A percentile compares a stretch with the other conserved stretches of the same genome.
These are phyloP conservation scores for Apiotrichum montevideense DNA, from an alignment of 1,284 basidiomycete species.

Conservation along the genomic window DNA sequence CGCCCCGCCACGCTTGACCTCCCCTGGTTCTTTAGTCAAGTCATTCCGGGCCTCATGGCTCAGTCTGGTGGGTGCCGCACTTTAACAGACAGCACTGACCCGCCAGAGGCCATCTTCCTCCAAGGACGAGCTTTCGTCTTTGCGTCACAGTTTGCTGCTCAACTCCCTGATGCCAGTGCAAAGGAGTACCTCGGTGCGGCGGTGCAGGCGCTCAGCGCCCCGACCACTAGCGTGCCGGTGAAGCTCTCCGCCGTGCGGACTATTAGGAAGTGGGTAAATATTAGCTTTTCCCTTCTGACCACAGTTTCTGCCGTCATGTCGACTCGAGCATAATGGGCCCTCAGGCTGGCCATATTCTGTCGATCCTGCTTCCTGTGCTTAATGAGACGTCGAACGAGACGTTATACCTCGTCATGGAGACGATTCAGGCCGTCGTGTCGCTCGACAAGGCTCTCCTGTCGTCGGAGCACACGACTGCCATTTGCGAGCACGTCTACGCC, in stretches of 20 bases:
- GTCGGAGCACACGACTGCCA: constrained; percentile 56
- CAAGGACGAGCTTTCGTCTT: constrained; percentile 94
- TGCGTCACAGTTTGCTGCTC: constrained; percentile 76
- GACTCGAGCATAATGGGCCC: constrained; percentile 54
- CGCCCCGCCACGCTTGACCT: constrained; percentile 66
- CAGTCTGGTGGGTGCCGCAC: constrained; percentile 24
- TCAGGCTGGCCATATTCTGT: constrained; percentile 68
- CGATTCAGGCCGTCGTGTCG: constrained; percentile 68
- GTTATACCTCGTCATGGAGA: constrained; percentile 82
- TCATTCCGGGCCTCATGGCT: constrained; percentile 68
- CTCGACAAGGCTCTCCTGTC: constrained; percentile 67
- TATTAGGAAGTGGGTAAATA: constrained; percentile 65
- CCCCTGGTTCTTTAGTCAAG: constrained; percentile 63
- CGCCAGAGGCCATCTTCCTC: constrained; percentile 72
- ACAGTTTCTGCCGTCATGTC: constrained; percentile 51
- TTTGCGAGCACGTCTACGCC: constrained; percentile 62
- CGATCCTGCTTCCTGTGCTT: constrained; percentile 76
- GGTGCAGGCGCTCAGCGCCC: constrained; percentile 71
- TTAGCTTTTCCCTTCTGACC: neutral
- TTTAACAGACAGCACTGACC: too few species aligned
- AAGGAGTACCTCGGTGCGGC: constrained; percentile 82
- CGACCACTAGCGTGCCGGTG: constrained; percentile 67
- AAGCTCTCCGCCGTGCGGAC: constrained; percentile 92
- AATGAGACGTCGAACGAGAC: constrained; percentile 76
- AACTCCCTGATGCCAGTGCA: constrained; percentile 64